These are phyloP conservation scores for Paramecium octaurelia DNA, from an alignment of 73 alveolate genomes.

Conservation along the genomic window DNA sequence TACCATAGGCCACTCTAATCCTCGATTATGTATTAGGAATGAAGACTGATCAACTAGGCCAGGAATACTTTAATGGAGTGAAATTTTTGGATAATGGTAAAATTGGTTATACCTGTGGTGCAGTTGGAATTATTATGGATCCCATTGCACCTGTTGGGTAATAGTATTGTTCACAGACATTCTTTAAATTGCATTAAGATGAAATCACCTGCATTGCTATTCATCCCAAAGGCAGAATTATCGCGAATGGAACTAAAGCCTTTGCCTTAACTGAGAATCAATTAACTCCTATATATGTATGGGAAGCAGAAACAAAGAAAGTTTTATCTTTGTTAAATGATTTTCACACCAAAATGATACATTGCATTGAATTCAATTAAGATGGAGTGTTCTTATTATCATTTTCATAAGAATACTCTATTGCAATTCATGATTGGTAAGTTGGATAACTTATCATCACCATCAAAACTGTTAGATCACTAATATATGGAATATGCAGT, in stretches of 20 bases:
- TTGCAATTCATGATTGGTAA: slow-evolving; percentile 64
- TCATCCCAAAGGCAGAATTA: slow-evolving; percentile 87
- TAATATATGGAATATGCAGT: slow-evolving; percentile 82
- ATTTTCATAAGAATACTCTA: slow-evolving; percentile 54
- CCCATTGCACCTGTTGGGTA: slow-evolving; percentile 67
- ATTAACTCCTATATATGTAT: slow-evolving; percentile 79
- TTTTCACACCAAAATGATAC: slow-evolving; percentile 54
- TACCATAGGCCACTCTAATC: slow-evolving; percentile 86
- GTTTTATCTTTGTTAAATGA: slow-evolving; percentile 20
- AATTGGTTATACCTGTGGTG: slow-evolving; percentile 93
- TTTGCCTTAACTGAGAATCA: slow-evolving; percentile 80
- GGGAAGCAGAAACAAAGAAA: slow-evolving; percentile 77
- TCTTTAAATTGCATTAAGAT: slow-evolving; percentile 87
- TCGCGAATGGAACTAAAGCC: slow-evolving; percentile 97
- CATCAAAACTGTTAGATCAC: slow-evolving; percentile 82
- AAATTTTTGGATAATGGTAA: slow-evolving; percentile 77
- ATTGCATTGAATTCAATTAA: slow-evolving; percentile 10
- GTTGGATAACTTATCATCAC: slow-evolving; percentile 69
- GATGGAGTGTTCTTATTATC: slow-evolving; percentile 53
- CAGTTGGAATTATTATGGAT: slow-evolving; percentile 78
- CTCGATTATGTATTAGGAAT: slow-evolving; percentile 89
- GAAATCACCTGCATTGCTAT: slow-evolving; percentile 91
- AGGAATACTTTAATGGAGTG: slow-evolving; percentile 88
- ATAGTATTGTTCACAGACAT: slow-evolving; percentile 75
- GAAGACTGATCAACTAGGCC: slow-evolving; percentile 72